Conservation (phyloP, 2,329 filamentous ascomycete species). For the Eurotiales sp. region DNA sequence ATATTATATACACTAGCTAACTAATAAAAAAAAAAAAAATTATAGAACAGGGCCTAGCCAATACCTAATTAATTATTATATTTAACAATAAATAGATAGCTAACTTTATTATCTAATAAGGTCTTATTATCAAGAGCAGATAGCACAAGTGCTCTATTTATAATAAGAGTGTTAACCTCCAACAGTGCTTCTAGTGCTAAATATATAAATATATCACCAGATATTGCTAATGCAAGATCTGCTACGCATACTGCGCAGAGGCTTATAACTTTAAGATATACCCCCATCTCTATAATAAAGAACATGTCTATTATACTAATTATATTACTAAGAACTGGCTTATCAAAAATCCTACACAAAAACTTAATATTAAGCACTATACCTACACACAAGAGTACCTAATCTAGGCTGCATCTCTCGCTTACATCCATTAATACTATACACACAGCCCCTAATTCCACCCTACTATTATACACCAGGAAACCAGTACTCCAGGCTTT, state of each 20-base stretch:
- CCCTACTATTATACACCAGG: neutral
- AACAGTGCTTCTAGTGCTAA: slow-evolving; percentile 1
- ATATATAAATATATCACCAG: slow-evolving; percentile 5
- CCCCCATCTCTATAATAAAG: neutral
- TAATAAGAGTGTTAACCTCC: neutral
- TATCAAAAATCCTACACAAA: neutral
- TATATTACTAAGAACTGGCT: neutral
- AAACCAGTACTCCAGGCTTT: neutral
- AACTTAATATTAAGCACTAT: neutral
- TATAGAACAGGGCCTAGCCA: neutral
- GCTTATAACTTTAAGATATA: neutral
- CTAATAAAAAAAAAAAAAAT: neutral
- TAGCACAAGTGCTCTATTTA: neutral
- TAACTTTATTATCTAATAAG: no score
- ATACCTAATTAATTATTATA: neutral
- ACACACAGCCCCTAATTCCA: no score
- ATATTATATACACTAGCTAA: no score
- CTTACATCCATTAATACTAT: neutral
- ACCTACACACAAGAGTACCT: neutral
- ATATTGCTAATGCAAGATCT: neutral
- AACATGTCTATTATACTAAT: neutral
- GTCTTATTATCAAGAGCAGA: no score
- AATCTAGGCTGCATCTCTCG: neutral
- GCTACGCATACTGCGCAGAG: neutral
- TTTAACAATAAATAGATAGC: no score